Evolutionary conservation across 2,329 filamentous ascomycete genomes (phyloP).

Genomic region (Aspergillus viridinutans): DNA sequence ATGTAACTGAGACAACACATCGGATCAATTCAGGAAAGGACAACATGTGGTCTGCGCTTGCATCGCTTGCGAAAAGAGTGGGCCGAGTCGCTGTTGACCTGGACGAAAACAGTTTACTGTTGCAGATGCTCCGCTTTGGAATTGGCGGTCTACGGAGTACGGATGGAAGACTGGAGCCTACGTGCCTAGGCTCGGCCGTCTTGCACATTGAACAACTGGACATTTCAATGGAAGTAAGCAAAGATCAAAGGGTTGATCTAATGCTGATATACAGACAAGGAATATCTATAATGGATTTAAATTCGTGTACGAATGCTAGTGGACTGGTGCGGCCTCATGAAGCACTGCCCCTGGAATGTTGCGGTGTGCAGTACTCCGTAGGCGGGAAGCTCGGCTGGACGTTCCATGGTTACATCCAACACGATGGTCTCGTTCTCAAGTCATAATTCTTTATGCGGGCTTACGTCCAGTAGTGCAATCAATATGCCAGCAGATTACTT

Average conservation of each 20-base stretch:
- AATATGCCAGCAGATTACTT: no score
- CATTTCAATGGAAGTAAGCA: no score
- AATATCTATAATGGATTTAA: no score
- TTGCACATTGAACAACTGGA: no score
- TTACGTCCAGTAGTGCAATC: no score
- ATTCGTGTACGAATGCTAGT: background rate
- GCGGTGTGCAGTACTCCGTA: conserved; percentile 9
- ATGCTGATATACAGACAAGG: no score
- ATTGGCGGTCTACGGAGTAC: background rate
- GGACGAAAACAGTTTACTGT: background rate
- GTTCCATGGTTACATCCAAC: conserved; percentile 13
- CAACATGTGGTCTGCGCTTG: conserved; percentile 5
- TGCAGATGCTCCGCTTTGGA: background rate
- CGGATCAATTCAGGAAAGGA: background rate
- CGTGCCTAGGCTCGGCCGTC: no score
- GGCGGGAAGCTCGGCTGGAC: conserved; percentile 17
- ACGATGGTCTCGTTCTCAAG: conserved; percentile 10
- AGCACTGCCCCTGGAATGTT: conserved; percentile 2
- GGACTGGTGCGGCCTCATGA: no score
- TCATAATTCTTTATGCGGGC: background rate
- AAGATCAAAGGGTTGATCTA: no score
- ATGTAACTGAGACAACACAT: no score
- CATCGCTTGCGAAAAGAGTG: background rate
- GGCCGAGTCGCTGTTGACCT: background rate
- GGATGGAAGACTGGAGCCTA: background rate